phyloP scores from a whole-genome alignment of 1,139 yeast genomes.

The Protomyces arabidopsidicola region DNA sequence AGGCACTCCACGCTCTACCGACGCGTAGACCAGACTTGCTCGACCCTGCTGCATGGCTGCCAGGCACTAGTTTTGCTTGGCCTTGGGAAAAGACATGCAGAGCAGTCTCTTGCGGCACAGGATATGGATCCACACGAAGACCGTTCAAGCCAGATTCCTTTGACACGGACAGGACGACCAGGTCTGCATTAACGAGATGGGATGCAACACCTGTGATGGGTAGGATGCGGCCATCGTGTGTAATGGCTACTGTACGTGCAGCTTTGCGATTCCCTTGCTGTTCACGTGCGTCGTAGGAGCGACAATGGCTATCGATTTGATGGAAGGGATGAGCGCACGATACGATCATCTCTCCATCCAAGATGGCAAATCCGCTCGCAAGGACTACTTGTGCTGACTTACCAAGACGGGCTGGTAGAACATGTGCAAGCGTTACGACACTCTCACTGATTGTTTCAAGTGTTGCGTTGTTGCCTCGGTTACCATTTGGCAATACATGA shows the following conservation, averaged over 20 bases:
- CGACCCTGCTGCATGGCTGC: neutral
- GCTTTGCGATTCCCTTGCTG: slow-evolving; percentile 4
- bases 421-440: slow-evolving; percentile 21
- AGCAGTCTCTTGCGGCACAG: slow-evolving; percentile 7
- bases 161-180: slow-evolving; percentile 1
- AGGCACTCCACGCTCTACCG: slow-evolving; percentile 4
- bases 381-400: slow-evolving; percentile 4
- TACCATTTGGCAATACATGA: slow-evolving; percentile 12
- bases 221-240: neutral
- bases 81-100: neutral
- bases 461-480: slow-evolving; percentile 6
- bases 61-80: neutral
- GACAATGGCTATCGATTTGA: slow-evolving; percentile 14
- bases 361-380: slow-evolving; percentile 13
- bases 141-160: neutral
- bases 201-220: slow-evolving; percentile 7
- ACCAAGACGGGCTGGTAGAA: slow-evolving; percentile 6
- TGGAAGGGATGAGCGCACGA: slow-evolving; percentile 17
- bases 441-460: slow-evolving; percentile 14
- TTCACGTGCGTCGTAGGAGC: slow-evolving; percentile 6
- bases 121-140: slow-evolving; percentile 17
- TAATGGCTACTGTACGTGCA: slow-evolving; percentile 13
- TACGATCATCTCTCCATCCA: slow-evolving; percentile 11
- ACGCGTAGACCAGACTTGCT: neutral
- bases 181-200: slow-evolving; percentile 20